Evolutionary conservation across 768 basidiomycete species (phyloP), one percentile per base, ranked within the genome.

Genomic region (Podaxis rugospora): DNA sequence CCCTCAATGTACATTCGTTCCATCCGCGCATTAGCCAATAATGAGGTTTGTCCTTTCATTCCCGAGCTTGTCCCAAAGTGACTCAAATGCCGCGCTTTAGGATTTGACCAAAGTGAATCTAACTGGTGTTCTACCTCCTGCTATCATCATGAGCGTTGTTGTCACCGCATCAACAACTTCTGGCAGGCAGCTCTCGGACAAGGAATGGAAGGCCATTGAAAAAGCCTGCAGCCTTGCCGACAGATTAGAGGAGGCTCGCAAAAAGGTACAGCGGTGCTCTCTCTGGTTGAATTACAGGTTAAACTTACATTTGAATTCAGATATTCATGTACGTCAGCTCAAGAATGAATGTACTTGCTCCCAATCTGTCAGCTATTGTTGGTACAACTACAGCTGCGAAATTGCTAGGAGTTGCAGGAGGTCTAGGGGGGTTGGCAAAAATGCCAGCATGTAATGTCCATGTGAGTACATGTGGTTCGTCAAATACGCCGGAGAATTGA

Each of bases 301-400:
- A 9, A 18, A 42, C 49, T 35, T 40, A 49, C 23, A 4, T 18
- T n/a, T 25, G 16, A 4, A 49, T 59, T 1, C 69, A 95, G 91
- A 99, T 98, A 68, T 96, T 98, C 77, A 89, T 92, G 81, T 99
- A 98, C 83, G 97, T 99, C 74, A 96, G 95, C 81, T 96, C 93
- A 68, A 86, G 97, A 78, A 98, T 99, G 93, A 93, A 93, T 78
- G 85, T 94, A 60, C 89, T 99, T 70, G 96, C 97, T 67, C 97
- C 97, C 69, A 99, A 99, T 75, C 86, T 99, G 71, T 96, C 95
- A 69, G 90, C 92, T 74, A 97, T 99, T 76, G 93, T 98, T 78
- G 96, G 97, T 74, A 97, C 97, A 61, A 94, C 92, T 68, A 96
- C 95, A 81, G 97, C 97, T 57, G 97, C 97, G 51, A 99, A 99